These are phyloP conservation scores for Carex pumila DNA, from an alignment of 176 grass and related monocot genomes.

Conservation along the genomic window DNA sequence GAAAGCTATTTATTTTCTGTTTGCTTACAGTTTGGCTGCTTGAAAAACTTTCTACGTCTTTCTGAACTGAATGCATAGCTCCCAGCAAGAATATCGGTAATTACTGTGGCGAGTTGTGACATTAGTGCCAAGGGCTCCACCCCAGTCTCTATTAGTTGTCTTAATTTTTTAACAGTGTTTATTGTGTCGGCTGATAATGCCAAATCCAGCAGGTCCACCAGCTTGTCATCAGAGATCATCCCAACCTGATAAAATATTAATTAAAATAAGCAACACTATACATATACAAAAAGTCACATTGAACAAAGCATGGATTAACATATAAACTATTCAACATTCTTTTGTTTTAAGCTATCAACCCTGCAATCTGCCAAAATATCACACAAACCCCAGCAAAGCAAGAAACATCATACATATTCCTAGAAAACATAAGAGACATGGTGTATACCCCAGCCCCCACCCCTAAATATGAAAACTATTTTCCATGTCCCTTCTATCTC, in stretches of 20 bases:
- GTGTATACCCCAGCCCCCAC: background rate
- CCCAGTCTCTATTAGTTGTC: slow-evolving; percentile 83
- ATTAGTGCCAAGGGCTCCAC: slow-evolving; percentile 84
- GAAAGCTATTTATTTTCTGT: background rate
- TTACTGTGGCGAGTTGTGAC: slow-evolving; percentile 91
- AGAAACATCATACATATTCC: background rate
- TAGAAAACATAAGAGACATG: background rate
- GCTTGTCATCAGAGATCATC: slow-evolving; percentile 88
- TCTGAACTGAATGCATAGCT: slow-evolving; percentile 51
- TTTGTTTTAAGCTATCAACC: background rate
- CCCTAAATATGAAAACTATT: background rate
- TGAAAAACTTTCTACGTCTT: slow-evolving; percentile 81
- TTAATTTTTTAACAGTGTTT: slow-evolving; percentile 81
- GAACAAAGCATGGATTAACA: background rate
- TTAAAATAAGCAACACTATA: slow-evolving; percentile 6
- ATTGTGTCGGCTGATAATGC: slow-evolving; percentile 95
- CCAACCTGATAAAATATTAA: slow-evolving; percentile 61
- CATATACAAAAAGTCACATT: background rate
- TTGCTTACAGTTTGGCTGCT: slow-evolving; percentile 62
- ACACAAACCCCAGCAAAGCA: background rate
- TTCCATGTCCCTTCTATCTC: background rate
- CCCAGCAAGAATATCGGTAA: slow-evolving; percentile 93
- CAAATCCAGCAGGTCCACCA: slow-evolving; percentile 90
- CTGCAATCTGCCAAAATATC: background rate
- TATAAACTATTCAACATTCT: background rate